These are phyloP conservation scores for Geotrichum citri-aurantii DNA, from an alignment of 1,139 yeast genomes.

Conservation along the genomic window DNA sequence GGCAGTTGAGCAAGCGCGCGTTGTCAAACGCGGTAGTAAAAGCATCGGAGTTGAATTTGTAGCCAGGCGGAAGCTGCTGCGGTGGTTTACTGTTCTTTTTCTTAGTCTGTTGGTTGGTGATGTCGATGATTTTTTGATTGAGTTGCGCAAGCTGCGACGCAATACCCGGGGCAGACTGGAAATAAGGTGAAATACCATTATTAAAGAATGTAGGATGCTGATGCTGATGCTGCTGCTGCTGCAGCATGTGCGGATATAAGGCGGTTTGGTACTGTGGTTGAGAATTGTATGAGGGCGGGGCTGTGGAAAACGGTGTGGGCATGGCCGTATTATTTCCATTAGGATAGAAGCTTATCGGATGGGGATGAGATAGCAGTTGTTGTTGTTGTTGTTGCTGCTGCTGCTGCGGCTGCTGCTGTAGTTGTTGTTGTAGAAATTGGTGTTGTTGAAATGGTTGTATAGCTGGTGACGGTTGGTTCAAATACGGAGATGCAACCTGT, in stretches of 20 bases:
- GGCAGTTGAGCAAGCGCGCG: conserved; percentile 2
- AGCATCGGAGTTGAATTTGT: conserved; percentile 6
- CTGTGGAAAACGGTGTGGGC: background rate
- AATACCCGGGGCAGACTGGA: background rate
- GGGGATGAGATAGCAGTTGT: background rate
- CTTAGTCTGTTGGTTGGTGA: background rate
- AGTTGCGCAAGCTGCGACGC: background rate
- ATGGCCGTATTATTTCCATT: background rate
- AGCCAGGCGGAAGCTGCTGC: background rate
- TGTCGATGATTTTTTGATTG: background rate
- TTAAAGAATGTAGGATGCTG: background rate
- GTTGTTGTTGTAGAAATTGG: background rate
- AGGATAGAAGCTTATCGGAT: background rate
- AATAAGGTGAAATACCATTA: background rate
- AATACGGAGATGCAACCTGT: background rate
- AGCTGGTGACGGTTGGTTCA: background rate
- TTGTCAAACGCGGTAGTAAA: conserved; percentile 7
- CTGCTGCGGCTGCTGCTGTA: background rate
- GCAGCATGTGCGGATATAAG: background rate
- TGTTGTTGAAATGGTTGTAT: background rate
- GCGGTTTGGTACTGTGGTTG: background rate
- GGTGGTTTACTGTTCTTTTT: background rate
- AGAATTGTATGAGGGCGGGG: background rate
- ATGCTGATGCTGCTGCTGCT: background rate
- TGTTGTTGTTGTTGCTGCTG: background rate